A percentile compares a stretch with the other conserved stretches of the same genome.
These are phyloP conservation scores for Garcia nutans DNA, from an alignment of 345 rosid species.

Conservation along the genomic window DNA sequence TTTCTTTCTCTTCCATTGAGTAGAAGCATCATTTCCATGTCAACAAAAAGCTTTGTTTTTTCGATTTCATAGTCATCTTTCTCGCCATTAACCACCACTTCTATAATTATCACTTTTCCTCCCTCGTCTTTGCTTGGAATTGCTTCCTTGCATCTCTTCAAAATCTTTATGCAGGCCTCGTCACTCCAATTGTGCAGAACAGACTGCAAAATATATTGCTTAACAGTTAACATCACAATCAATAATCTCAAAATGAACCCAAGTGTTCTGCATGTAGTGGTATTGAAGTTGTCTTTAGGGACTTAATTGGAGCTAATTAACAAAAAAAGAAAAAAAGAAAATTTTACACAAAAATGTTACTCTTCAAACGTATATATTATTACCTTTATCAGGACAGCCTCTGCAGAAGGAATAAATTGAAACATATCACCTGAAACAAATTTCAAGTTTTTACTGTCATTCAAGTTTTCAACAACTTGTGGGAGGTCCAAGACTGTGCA, in stretches of 20 bases:
- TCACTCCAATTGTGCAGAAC: slow-evolving; percentile 26
- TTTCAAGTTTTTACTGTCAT: slow-evolving; percentile 27
- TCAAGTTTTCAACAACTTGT: slow-evolving; percentile 34
- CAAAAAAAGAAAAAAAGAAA: not conserved
- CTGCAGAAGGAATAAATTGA: slow-evolving; percentile 40
- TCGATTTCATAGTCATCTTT: slow-evolving; percentile 22
- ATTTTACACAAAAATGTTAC: not conserved
- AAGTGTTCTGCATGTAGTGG: too few species aligned
- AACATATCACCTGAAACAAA: slow-evolving; percentile 51
- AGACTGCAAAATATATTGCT: slow-evolving; percentile 8
- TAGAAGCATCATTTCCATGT: slow-evolving; percentile 25
- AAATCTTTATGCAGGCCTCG: slow-evolving; percentile 22
- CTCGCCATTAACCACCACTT: slow-evolving; percentile 28
- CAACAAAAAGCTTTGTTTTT: slow-evolving; percentile 23
- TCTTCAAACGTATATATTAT: not conserved
- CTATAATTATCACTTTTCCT: slow-evolving; percentile 37
- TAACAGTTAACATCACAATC: too few species aligned
- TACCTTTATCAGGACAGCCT: slow-evolving; percentile 46
- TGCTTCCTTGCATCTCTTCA: slow-evolving; percentile 27
- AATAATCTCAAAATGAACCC: too few species aligned
- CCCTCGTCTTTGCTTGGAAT: slow-evolving; percentile 21
- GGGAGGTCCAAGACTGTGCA: slow-evolving; percentile 51
- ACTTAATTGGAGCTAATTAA: too few species aligned
- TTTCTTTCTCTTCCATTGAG: slow-evolving; percentile 17
- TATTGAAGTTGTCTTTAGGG: too few species aligned